Evolutionary conservation across 2,329 filamentous ascomycete genomes (phyloP).

Genomic region (Hypoxylon sp.): DNA sequence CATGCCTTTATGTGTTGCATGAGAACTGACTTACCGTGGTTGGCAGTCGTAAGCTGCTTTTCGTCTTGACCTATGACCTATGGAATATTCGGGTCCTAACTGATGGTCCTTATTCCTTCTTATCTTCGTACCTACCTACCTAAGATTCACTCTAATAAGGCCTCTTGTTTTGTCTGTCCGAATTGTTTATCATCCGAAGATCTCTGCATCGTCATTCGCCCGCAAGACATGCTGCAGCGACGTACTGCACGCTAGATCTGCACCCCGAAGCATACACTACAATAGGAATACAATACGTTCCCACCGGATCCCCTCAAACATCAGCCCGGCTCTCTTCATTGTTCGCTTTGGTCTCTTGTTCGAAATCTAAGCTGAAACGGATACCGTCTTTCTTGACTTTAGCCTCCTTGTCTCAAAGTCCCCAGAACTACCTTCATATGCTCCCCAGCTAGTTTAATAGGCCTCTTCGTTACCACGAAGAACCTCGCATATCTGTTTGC

Average conservation of each 20-base stretch:
- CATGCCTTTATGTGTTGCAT: constrained; percentile 33
- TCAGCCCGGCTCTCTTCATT: constrained; percentile 20
- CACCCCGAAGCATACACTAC: constrained; percentile 10
- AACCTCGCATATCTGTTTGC: constrained; percentile 30
- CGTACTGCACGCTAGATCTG: constrained; percentile 38
- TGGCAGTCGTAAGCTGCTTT: constrained; percentile 36
- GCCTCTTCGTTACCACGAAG: constrained; percentile 36
- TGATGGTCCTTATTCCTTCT: constrained; percentile 8
- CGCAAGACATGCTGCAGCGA: constrained; percentile 39
- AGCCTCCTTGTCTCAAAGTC: constrained; percentile 31
- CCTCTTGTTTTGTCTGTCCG: constrained; percentile 21
- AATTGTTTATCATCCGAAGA: constrained; percentile 32
- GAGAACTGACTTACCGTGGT: constrained; percentile 31
- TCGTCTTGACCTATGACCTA: constrained; percentile 11
- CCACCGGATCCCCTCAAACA: constrained; percentile 24
- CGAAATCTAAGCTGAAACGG: constrained; percentile 26
- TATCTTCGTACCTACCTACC: constrained; percentile 6
- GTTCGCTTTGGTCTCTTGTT: constrained; percentile 23
- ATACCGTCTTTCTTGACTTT: constrained; percentile 15
- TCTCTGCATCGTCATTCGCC: constrained; percentile 39
- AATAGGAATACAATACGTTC: constrained; percentile 23
- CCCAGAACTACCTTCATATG: constrained; percentile 34
- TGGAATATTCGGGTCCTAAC: constrained; percentile 15
- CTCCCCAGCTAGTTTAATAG: constrained; percentile 31
- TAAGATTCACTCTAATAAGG: neutral